phyloP scores from a whole-genome alignment of 2,329 filamentous ascomycete species.

The Colletotrichum lupini region DNA sequence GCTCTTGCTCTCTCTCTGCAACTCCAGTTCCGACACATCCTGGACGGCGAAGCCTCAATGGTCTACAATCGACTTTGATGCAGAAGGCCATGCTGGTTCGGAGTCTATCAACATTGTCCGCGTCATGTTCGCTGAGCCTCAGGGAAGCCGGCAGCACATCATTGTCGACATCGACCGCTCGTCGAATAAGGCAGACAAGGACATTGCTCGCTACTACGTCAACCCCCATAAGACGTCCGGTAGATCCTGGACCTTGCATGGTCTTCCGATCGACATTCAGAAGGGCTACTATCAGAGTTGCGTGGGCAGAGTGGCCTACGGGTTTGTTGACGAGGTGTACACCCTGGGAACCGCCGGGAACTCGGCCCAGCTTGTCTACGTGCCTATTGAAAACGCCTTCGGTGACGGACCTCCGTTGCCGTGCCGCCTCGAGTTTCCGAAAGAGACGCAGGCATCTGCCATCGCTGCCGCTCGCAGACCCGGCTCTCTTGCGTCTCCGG shows the following conservation, averaged over 20 bases:
- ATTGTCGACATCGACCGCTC: not conserved
- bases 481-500: not conserved
- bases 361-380: not conserved
- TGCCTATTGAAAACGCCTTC: not conserved
- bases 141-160: not conserved
- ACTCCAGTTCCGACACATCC: not conserved
- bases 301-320: not conserved
- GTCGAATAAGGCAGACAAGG: not conserved
- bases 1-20: not conserved
- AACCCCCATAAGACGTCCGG: not conserved
- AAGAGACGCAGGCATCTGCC: not conserved
- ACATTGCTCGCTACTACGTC: not conserved
- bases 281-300: not conserved
- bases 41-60: not conserved
- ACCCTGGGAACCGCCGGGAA: not conserved
- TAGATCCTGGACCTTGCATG: not conserved
- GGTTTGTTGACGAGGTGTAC: not conserved
- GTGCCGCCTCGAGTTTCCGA: not conserved
- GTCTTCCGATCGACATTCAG: not conserved
- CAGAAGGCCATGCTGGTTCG: not conserved
- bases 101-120: not conserved
- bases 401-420: not conserved
- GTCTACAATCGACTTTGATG: not conserved
- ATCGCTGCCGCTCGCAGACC: not conserved
- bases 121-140: not conserved